Base-by-base conservation (phyloP, 805 yeast genomes). In the Candida broadrunensis region DNA sequence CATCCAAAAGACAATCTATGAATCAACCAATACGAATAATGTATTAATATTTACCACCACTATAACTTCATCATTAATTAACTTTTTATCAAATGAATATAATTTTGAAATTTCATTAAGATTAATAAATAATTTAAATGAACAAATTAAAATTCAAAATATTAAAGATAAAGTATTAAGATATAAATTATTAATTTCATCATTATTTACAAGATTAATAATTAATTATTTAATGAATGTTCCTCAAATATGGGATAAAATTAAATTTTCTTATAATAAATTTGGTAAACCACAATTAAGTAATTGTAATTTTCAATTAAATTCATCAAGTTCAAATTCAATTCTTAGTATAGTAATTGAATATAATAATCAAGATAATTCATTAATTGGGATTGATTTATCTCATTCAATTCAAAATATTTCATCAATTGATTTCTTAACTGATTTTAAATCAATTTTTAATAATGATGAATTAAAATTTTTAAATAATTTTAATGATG, bases 291-390 rank as follows among this genome's bases (percentile, higher is more conserved):
- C 93, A 0, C 45, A 25, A 3, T 9, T 21, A 7, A 21, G 9
- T 9, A 6, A 21, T 21, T 7, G 9, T 32, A 38, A 21, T 21
- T 3, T 47, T 73, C 26, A 58, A 68, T 24, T 78, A 63, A 85
- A 80, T 53, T 61, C 80, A 51, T 75, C 86, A 5, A 80, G 80
- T 48, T 85, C 87, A 26, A 69, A 73, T 26, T 71, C 71, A 5
- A 46, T 72, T 5, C 66, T 80, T 2, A 61, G 77, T 15, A 56
- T 84, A 46, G 76, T 63, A 3, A 55, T 80, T 1, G 67, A 56
- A 27, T 51, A 65, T 21, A 38, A 48, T 6, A 33, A 49, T n/a
- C 36, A 31, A 0, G 29, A 43, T 1, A 39, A 42, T 0, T 58
- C 64, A 2, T n/a, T n/a, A n/a, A 50, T 67, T 6, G 74, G 73